Evolutionary conservation across 1,284 basidiomycete genomes (phyloP).

Genomic region (Leccinum fuscescens): DNA sequence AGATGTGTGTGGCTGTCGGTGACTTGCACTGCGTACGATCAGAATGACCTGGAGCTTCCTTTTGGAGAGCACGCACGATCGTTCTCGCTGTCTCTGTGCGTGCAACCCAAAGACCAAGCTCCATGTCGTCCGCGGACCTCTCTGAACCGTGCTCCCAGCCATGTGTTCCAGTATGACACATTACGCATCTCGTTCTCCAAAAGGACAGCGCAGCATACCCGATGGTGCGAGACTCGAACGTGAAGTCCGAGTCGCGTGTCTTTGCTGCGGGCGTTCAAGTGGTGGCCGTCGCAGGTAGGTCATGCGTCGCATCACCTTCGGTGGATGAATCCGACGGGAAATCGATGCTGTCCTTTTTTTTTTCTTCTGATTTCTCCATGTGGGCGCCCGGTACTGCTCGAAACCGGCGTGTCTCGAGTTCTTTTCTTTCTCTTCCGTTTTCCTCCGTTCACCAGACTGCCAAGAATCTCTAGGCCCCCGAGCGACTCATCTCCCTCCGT

Average conservation of each 20-base stretch:
- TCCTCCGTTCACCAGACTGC: constrained; percentile 8
- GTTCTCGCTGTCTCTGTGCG: constrained; percentile 27
- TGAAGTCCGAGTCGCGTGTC: constrained; percentile 8
- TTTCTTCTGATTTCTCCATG: background rate
- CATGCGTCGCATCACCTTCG: constrained; percentile 6
- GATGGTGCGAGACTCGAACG: constrained; percentile 5
- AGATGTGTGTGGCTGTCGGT: constrained; percentile 5
- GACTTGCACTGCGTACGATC: constrained; percentile 5
- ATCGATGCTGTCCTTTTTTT: constrained; percentile 6
- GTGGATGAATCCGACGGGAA: constrained; percentile 5
- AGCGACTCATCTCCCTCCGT: constrained; percentile 12
- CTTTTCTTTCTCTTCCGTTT: background rate
- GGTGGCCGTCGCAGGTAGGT: background rate
- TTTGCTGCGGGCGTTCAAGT: constrained; percentile 9
- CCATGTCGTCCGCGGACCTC: constrained; percentile 44
- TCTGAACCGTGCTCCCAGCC: constrained; percentile 39
- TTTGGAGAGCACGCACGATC: constrained; percentile 41
- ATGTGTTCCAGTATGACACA: constrained; percentile 43
- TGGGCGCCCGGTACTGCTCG: constrained; percentile 7
- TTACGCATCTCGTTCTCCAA: constrained; percentile 46
- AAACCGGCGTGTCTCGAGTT: background rate
- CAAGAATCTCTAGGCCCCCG: constrained; percentile 14
- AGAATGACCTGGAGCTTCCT: constrained; percentile 22
- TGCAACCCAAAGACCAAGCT: constrained; percentile 9
- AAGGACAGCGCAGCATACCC: constrained; percentile 33